Evolutionary conservation across 148 eudicot species (phyloP).

Genomic region (Pouteria glomerata): DNA sequence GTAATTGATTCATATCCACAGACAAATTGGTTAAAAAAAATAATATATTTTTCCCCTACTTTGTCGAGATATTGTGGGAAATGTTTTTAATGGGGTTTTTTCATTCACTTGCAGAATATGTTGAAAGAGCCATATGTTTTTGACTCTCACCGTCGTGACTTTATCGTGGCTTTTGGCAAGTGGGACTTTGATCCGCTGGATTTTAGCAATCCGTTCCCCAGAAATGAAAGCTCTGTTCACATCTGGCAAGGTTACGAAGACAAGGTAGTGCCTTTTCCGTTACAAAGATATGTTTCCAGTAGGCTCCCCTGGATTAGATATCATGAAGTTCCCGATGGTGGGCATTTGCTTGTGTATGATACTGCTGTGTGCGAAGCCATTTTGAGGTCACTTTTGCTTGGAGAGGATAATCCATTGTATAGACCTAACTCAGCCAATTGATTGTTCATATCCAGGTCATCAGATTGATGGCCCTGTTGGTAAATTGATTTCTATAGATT

Average conservation of each 20-base stretch:
- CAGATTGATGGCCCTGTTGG: background rate
- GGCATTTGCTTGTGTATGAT: conserved; percentile 52
- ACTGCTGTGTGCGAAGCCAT: conserved; percentile 42
- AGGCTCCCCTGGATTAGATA: conserved; percentile 47
- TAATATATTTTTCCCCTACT: no score
- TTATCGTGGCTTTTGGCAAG: conserved; percentile 42
- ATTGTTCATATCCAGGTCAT: background rate
- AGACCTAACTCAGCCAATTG: background rate
- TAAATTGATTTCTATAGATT: background rate
- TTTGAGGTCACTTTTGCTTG: conserved; percentile 41
- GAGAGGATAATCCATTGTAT: conserved; percentile 29
- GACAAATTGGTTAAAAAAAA: no score
- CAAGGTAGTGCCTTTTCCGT: conserved; percentile 40
- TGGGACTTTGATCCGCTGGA: conserved; percentile 61
- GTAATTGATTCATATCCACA: no score
- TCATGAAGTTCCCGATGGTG: conserved; percentile 59
- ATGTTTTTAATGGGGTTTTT: background rate
- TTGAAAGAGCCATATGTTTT: conserved; percentile 34
- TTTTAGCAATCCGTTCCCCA: conserved; percentile 29
- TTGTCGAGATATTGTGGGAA: no score
- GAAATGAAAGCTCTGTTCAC: conserved; percentile 39
- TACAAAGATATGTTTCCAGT: conserved; percentile 41
- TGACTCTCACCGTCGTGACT: conserved; percentile 40
- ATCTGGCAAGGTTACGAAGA: conserved; percentile 55
- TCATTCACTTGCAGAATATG: conserved; percentile 38